phyloP scores from a whole-genome alignment of 2,329 filamentous ascomycete genomes.

The Paracamarosporium sp. region DNA sequence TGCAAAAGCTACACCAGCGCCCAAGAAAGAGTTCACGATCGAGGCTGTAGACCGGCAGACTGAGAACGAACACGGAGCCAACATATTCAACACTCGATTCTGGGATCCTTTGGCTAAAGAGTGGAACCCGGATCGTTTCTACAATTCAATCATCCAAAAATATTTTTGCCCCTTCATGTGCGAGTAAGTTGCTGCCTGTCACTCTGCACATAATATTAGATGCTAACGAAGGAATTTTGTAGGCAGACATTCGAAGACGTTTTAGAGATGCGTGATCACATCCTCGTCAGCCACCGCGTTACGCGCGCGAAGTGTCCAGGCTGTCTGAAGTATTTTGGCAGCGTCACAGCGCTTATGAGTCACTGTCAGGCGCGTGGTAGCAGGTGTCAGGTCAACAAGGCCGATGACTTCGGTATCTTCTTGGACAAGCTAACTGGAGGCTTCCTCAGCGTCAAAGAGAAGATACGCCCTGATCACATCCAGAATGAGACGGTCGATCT shows the following conservation, averaged over 20 bases:
- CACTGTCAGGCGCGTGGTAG: constrained; percentile 48
- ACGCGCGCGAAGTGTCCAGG: constrained; percentile 45
- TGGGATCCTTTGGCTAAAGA: constrained; percentile 58
- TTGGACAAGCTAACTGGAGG: constrained; percentile 52
- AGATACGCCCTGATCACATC: constrained; percentile 37
- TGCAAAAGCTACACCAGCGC: constrained; percentile 34
- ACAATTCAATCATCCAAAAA: constrained; percentile 47
- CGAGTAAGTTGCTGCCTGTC: constrained; percentile 48
- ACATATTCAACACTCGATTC: constrained; percentile 49
- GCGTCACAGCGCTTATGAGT: constrained; percentile 42
- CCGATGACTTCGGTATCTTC: constrained; percentile 40
- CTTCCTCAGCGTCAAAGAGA: constrained; percentile 44
- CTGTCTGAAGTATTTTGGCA: constrained; percentile 52
- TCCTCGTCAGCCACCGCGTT: constrained; percentile 45
- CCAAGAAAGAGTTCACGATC: constrained; percentile 37
- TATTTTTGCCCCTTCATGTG: constrained; percentile 66
- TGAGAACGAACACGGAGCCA: constrained; percentile 38
- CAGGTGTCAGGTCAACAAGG: constrained; percentile 44
- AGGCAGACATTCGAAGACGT: constrained; percentile 34
- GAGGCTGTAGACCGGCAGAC: constrained; percentile 32
- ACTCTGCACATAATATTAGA: neutral
- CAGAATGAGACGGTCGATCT: constrained; percentile 29
- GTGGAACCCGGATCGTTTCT: constrained; percentile 60
- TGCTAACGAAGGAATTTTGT: constrained; percentile 5
- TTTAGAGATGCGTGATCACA: constrained; percentile 44